Evolutionary conservation across 2,329 filamentous ascomycete species (phyloP), one percentile per base, ranked within the genome.

Genomic region (Colletotrichum sublineola): DNA sequence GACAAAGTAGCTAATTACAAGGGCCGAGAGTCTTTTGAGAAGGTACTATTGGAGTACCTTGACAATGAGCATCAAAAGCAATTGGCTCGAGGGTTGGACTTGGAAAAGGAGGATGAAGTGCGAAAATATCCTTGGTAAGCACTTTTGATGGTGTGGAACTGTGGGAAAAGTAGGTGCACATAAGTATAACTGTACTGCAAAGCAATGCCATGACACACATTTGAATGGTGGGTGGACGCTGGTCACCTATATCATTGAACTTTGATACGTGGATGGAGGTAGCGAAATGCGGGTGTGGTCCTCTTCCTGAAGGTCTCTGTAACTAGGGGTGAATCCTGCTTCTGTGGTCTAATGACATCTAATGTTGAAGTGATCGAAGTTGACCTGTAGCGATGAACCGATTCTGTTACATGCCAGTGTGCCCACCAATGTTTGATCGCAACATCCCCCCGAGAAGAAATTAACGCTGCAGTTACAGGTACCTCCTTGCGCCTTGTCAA

Each of bases 1-100:
- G 90, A 92, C 55, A 91, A 94, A 82, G 93, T 96, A 9, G 88
- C 88, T 20, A 84, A 83, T 75, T 97, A 97, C 79, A 96, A 96
- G 83, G 94, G 94, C 0, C 90, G 87, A 78, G 92, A 94, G 75
- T 89, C 87, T 82, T 97, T 95, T 80, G 88, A 86, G 29, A 89
- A 91, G 36, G 91, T 96, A 0, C 76, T 97, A 78, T 81, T 97
- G 73, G 91, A 94, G 79, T 97, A 92, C 81, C 80, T 97, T 73
- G 94, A 97, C 81, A 77, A 77, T 75, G 93, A 92, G 83, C 93
- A 96, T 81, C 82, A 88, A 79, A 91, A 93, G 82, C 94, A 97
- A 83, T 74, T 95, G 3, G 86, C 85, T n/a, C 82, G 81, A 15
- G 94, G 94, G 0, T 76, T 96, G 76, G 87, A 93, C 71, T 15